phyloP scores from a whole-genome alignment of 257 asterid genomes.

The Solanum clarkiae region DNA sequence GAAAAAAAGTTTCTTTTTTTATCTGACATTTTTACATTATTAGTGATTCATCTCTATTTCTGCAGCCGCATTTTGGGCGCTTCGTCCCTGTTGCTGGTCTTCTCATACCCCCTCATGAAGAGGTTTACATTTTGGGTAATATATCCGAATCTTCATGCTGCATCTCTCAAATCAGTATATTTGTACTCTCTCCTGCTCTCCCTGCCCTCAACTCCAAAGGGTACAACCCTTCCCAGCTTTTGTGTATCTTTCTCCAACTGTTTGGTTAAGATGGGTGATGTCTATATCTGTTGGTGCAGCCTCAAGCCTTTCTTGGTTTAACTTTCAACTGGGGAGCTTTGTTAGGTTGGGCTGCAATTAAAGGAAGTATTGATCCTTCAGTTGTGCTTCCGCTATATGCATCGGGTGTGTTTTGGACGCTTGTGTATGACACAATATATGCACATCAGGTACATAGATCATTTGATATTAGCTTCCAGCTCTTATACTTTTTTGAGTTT shows the following conservation, averaged over 20 bases:
- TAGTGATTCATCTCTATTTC: not conserved
- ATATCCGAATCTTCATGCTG: not conserved
- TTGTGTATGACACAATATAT: conserved; percentile 72
- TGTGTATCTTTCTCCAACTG: not conserved
- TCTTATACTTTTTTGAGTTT: not conserved
- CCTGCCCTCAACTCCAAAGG: not conserved
- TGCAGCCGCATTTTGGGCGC: conserved; percentile 74
- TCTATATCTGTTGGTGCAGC: conserved; percentile 40
- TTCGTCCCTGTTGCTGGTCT: conserved; percentile 55
- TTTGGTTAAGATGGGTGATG: not conserved
- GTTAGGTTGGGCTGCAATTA: conserved; percentile 88
- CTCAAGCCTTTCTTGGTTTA: conserved; percentile 90
- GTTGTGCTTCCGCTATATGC: conserved; percentile 58
- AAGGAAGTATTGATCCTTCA: conserved; percentile 61
- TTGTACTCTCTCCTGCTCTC: not conserved
- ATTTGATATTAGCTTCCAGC: not conserved
- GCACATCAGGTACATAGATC: conserved; percentile 79
- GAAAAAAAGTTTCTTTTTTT: not conserved
- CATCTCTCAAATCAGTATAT: not conserved
- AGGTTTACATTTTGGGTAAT: conserved; percentile 80
- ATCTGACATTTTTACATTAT: not conserved
- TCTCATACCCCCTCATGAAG: conserved; percentile 90
- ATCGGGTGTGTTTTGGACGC: conserved; percentile 73
- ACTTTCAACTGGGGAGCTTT: conserved; percentile 81
- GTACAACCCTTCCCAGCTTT: not conserved